Evolutionary conservation across 345 rosid genomes (phyloP), one percentile per base, ranked within the genome.

Genomic region (Angophora floribunda): DNA sequence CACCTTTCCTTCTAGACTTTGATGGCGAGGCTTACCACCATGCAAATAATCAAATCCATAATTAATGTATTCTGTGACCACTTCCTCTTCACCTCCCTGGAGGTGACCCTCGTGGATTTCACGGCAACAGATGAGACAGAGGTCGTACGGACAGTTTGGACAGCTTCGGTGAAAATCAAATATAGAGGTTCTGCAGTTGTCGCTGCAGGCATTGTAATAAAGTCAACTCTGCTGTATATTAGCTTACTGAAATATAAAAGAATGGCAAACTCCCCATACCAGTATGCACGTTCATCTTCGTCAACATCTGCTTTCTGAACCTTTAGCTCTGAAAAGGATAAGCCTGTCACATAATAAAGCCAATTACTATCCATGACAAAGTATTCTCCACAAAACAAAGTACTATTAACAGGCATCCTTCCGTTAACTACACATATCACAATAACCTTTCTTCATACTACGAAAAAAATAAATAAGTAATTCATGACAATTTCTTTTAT

Each of bases 131-230:
- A n/a, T 85, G 87, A 94, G 92, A 88, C 97, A 95, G 51, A 93
- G 94, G 89, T 94, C 97, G 84, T 87, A 91, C 6, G 79, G 49
- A 91, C 97, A 95, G 55, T 36, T 90, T 9, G 87, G 89, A 89
- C 97, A 95, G 90, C 91, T 93, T 87, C 95, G 89, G 88, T 93
- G 95, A 30, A 90, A 89, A 90, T 95, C 95, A 89, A 90, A 90
- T 47, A 95, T 93, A 1, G 97, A 92, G 49, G 98, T 94, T 86
- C 88, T 89, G 93, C 97, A 96, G 89, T 88, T 91, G 90, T 95
- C 90, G 86, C 96, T 95, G 93, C 90, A 87, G 75, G 88, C 85
- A 53, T 57, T 10, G 52, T 30, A 21, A 85, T 50, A 45, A 80
- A 24, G 50, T 86, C 36, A 89, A 52, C 22, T 61, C 51, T 49